A percentile compares a stretch with the other conserved stretches of the same genome.
These are phyloP conservation scores for Eudorina sp. DNA, from an alignment of 139 green algal species.

Conservation along the genomic window DNA sequence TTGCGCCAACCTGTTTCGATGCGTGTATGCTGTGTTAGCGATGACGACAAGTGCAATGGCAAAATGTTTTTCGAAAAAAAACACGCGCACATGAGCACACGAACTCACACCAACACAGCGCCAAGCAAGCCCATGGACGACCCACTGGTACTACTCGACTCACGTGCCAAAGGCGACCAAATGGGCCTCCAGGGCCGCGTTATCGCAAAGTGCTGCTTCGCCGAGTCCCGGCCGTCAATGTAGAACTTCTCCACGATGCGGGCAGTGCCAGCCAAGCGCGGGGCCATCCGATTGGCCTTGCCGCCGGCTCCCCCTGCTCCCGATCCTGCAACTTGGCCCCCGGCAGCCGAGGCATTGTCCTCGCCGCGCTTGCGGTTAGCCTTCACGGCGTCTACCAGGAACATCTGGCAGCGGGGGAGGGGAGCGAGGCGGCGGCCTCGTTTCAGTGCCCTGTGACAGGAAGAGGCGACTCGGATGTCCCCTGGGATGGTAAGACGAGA, in stretches of 20 bases:
- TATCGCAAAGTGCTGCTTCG: conserved; percentile 15
- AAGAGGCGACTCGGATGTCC: no score
- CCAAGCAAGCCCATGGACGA: neutral
- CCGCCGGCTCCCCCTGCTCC: neutral
- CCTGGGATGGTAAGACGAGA: no score
- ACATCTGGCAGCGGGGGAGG: neutral
- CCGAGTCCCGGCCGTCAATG: neutral
- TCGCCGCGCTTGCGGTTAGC: neutral
- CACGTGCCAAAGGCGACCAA: conserved; percentile 27
- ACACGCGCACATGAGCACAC: neutral
- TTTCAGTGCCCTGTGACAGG: no score
- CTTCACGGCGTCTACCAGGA: neutral
- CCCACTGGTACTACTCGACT: neutral
- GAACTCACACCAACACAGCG: neutral
- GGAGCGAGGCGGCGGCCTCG: no score
- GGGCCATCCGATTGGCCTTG: neutral
- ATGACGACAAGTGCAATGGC: no score
- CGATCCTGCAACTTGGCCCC: neutral
- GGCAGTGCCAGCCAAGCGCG: neutral
- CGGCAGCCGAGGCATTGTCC: neutral
- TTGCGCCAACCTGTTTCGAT: no score
- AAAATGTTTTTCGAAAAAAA: no score
- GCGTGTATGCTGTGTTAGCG: no score
- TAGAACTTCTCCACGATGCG: conserved; percentile 18
- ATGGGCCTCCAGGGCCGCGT: conserved; percentile 19